Evolutionary conservation across 768 basidiomycete species (phyloP).

Genomic region (Epithele typhae): DNA sequence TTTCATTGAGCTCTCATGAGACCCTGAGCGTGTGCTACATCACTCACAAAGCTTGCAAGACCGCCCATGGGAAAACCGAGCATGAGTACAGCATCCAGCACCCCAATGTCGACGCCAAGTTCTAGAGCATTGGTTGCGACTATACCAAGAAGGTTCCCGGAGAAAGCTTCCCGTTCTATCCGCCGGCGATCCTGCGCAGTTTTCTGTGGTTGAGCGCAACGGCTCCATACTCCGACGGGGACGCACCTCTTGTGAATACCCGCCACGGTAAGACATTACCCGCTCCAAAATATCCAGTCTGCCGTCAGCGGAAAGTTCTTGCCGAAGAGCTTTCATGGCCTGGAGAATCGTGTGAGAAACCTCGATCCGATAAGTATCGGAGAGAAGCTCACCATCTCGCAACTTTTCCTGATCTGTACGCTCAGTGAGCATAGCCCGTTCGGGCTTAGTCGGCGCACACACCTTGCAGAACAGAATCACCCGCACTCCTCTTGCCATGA

Average conservation of each 20-base stretch:
- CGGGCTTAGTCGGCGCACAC: background rate
- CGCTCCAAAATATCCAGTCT: slow-evolving; percentile 68
- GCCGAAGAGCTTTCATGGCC: slow-evolving; percentile 76
- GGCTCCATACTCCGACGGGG: background rate
- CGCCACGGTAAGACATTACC: slow-evolving; percentile 83
- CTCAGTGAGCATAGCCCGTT: background rate
- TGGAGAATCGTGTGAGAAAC: slow-evolving; percentile 22
- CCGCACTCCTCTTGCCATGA: slow-evolving; percentile 78
- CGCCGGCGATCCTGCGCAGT: slow-evolving; percentile 65
- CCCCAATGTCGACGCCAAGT: slow-evolving; percentile 87
- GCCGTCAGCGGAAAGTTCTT: slow-evolving; percentile 69
- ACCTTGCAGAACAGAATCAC: slow-evolving; percentile 91
- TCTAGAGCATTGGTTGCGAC: slow-evolving; percentile 90
- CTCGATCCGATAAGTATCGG: no score
- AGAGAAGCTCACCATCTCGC: slow-evolving; percentile 60
- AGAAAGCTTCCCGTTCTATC: slow-evolving; percentile 86
- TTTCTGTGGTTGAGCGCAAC: slow-evolving; percentile 1
- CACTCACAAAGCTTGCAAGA: slow-evolving; percentile 73
- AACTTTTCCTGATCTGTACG: slow-evolving; percentile 67
- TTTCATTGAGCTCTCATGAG: background rate
- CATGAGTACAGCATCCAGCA: slow-evolving; percentile 86
- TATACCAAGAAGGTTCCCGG: slow-evolving; percentile 77
- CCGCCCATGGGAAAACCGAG: slow-evolving; percentile 73
- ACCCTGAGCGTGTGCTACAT: no score
- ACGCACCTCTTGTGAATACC: slow-evolving; percentile 67